These are phyloP conservation scores for Ganoderma meredithae DNA, from an alignment of 1,284 basidiomycete species.

Conservation along the genomic window DNA sequence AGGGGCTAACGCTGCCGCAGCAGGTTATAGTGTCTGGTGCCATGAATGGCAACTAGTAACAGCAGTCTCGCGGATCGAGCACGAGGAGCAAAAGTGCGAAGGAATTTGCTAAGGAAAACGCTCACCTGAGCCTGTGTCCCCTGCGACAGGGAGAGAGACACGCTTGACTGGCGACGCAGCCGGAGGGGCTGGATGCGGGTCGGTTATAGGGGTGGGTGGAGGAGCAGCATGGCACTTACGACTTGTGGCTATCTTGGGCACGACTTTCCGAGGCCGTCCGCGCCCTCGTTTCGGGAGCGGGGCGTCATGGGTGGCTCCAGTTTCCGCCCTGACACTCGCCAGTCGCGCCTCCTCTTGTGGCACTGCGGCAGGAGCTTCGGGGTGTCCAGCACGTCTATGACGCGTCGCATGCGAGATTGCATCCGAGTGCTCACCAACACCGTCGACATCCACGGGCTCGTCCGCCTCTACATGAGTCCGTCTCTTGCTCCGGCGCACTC, in stretches of 20 bases:
- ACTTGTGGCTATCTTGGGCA: background rate
- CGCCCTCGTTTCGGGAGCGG: slow-evolving; percentile 5
- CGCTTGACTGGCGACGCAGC: background rate
- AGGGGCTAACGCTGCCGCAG: too few relatives aligned
- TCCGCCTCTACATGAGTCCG: slow-evolving; percentile 6
- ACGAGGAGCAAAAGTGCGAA: background rate
- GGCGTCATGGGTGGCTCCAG: too few relatives aligned
- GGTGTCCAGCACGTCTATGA: slow-evolving; percentile 3
- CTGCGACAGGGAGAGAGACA: background rate
- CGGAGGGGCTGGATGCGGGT: background rate
- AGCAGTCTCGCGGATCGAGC: background rate
- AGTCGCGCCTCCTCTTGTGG: background rate
- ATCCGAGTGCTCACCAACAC: slow-evolving; percentile 9
- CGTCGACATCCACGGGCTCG: background rate
- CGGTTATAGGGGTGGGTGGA: background rate
- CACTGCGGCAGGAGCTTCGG: background rate
- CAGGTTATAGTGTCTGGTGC: too few relatives aligned
- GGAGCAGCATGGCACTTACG: background rate
- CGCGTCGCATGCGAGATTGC: background rate
- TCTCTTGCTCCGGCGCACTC: slow-evolving; percentile 19
- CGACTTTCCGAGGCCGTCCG: slow-evolving; percentile 6
- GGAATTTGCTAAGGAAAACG: too few relatives aligned
- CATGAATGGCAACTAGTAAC: too few relatives aligned
- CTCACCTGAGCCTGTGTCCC: background rate
- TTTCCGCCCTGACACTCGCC: too few relatives aligned